A percentile compares a stretch with the other conserved stretches of the same genome.
Conservation (phyloP, 2,329 filamentous ascomycete species). For the Gaeumannomyces tritici region DNA sequence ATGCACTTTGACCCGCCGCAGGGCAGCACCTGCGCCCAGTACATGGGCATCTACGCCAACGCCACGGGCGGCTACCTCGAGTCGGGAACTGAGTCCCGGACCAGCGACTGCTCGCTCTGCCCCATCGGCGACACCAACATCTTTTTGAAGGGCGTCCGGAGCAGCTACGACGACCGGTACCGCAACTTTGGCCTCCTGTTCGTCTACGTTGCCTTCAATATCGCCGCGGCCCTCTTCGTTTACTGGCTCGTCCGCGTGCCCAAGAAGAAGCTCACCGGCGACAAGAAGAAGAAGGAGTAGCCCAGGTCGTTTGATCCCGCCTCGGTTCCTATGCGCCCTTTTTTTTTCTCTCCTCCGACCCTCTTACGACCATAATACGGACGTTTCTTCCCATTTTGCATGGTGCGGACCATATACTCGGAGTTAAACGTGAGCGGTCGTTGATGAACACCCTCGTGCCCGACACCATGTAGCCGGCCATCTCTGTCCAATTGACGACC, state of each 20-base stretch:
- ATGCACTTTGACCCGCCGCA: slow-evolving; percentile 55
- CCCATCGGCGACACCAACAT: slow-evolving; percentile 20
- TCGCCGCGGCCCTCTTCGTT: slow-evolving; percentile 32
- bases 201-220: slow-evolving; percentile 39
- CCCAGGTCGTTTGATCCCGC: no score
- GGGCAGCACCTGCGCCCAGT: slow-evolving; percentile 52
- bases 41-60: slow-evolving; percentile 47
- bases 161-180: slow-evolving; percentile 37
- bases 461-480: background rate
- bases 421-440: no score
- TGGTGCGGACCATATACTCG: no score
- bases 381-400: no score
- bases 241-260: slow-evolving; percentile 30
- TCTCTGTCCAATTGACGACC: background rate
- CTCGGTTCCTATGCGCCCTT: background rate
- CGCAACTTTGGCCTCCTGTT: slow-evolving; percentile 43
- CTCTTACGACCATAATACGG: background rate
- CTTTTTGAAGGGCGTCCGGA: slow-evolving; percentile 23
- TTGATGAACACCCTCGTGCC: no score
- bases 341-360: background rate
- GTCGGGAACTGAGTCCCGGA: slow-evolving; percentile 23
- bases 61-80: slow-evolving; percentile 36
- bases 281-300: slow-evolving; percentile 9
- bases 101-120: slow-evolving; percentile 11
- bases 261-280: slow-evolving; percentile 9